A percentile compares a stretch with the other conserved stretches of the same genome.
These are phyloP conservation scores for Fusarium ambrosium DNA, from an alignment of 2,329 filamentous ascomycete genomes.

Conservation along the genomic window DNA sequence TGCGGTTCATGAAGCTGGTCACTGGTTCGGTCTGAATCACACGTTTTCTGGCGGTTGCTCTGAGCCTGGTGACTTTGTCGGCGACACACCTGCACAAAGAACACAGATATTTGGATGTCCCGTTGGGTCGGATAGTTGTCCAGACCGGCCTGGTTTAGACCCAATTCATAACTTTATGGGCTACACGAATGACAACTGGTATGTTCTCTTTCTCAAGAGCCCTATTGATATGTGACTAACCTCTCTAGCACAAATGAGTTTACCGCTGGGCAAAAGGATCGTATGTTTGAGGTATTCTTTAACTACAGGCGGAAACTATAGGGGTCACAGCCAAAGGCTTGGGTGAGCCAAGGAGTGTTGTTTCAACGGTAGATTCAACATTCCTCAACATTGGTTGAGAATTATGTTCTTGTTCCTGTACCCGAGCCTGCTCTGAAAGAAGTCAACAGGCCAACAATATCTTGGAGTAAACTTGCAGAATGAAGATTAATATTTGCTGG, in stretches of 20 bases:
- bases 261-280: conserved; percentile 12
- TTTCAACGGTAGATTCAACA: too few species aligned
- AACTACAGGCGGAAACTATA: not conserved
- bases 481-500: too few species aligned
- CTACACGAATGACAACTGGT: conserved; percentile 53
- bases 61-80: conserved; percentile 52
- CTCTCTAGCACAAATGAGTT: conserved; percentile 9
- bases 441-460: too few species aligned
- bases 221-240: not conserved
- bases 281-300: conserved; percentile 15
- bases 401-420: too few species aligned
- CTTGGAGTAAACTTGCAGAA: too few species aligned
- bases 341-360: too few species aligned
- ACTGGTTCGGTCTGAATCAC: conserved; percentile 57
- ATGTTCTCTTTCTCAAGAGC: not conserved
- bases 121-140: conserved; percentile 42
- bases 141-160: conserved; percentile 38
- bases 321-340: too few species aligned
- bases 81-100: conserved; percentile 55
- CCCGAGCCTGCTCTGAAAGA: too few species aligned
- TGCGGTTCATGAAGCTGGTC: conserved; percentile 53
- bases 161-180: conserved; percentile 49
- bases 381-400: too few species aligned
- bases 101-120: conserved; percentile 42
- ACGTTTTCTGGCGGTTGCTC: conserved; percentile 55